phyloP scores from a whole-genome alignment of 768 basidiomycete species.

The Lenzites betulinus region DNA sequence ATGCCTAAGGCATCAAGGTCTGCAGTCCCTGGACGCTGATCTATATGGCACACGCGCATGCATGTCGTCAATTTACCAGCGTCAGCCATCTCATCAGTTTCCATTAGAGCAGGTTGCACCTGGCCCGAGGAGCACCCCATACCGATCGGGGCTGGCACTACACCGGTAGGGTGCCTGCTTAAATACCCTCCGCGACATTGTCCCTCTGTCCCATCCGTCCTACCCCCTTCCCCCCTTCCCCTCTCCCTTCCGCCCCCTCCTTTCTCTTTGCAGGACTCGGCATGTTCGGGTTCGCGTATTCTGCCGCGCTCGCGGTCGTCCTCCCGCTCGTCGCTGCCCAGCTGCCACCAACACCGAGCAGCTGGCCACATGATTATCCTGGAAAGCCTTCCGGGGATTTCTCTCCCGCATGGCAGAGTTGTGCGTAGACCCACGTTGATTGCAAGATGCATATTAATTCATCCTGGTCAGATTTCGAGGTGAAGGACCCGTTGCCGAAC shows the following conservation, averaged over 20 bases:
- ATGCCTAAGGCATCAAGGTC: background rate
- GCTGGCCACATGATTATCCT: conserved; percentile 45
- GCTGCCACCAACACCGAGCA: conserved; percentile 21
- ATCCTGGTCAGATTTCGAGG: conserved; percentile 34
- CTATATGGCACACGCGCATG: background rate
- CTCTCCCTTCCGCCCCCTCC: too few species aligned
- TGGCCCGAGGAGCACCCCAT: background rate
- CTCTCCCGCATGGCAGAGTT: conserved; percentile 36
- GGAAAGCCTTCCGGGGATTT: conserved; percentile 40
- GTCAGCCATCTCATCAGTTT: too few species aligned
- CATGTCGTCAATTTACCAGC: background rate
- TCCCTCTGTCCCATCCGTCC: background rate
- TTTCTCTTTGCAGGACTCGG: background rate
- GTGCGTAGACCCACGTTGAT: conserved; percentile 20
- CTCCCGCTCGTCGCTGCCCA: conserved; percentile 1
- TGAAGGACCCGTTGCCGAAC: conserved; percentile 36
- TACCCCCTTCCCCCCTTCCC: too few species aligned
- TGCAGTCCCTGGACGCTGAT: background rate
- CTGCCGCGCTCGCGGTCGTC: conserved; percentile 4
- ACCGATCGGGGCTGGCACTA: conserved; percentile 1
- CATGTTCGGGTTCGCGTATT: conserved; percentile 5
- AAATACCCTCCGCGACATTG: background rate
- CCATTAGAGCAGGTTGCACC: too few species aligned
- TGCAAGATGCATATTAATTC: background rate
- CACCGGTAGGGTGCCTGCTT: background rate